Evolutionary conservation across 2,329 filamentous ascomycete species (phyloP), one percentile per base, ranked within the genome.

Genomic region (Phyllosticta ampelicida): DNA sequence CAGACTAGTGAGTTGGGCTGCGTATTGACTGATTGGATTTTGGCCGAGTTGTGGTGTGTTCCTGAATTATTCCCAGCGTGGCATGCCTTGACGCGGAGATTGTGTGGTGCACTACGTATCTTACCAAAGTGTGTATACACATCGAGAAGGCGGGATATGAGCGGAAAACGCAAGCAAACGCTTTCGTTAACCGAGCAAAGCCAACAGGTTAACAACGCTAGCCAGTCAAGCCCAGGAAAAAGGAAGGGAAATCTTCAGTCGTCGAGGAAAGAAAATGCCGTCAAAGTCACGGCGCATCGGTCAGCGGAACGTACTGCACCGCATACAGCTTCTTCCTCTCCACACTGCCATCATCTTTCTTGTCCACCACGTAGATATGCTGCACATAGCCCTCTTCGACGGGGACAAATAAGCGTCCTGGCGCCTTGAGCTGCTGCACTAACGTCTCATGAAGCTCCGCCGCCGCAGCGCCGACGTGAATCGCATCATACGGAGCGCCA

Each of bases 401-500:
- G 0, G 88, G 88, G 10, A 94, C 87, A 68, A 94, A 92, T 73
- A 94, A 79, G 62, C 87, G 54, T 5, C 94, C 94, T 0, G 92
- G 92, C 2, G 80, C 75, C 62, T 83, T 84, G 63, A 99, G 74
- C 75, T 97, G 94, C 28, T 85, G 80, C 51, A 95, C 73, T 63
- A 97, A 73, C 60, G 82, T 80, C 18, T 80, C 68, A 69, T 95
- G 91, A 57, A 95, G 74, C 67, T 84, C 80, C 21, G 75, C 80
- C 0, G 92, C 92, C 8, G 90, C 88, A 0, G 94, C 94, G 0
- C 94, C 94, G 2, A 97, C 94, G 69, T 97, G 94, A 60, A 99
- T 97, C 2, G 88, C 91, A 78, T 97, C 90, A 78, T 92, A 99
- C 0, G 84, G 79, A 28, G 71, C 73, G 61, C 74, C 78, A 11